Evolutionary conservation across 2,329 filamentous ascomycete genomes (phyloP), one percentile per base, ranked within the genome.

Genomic region (Lachnellula willkommii): DNA sequence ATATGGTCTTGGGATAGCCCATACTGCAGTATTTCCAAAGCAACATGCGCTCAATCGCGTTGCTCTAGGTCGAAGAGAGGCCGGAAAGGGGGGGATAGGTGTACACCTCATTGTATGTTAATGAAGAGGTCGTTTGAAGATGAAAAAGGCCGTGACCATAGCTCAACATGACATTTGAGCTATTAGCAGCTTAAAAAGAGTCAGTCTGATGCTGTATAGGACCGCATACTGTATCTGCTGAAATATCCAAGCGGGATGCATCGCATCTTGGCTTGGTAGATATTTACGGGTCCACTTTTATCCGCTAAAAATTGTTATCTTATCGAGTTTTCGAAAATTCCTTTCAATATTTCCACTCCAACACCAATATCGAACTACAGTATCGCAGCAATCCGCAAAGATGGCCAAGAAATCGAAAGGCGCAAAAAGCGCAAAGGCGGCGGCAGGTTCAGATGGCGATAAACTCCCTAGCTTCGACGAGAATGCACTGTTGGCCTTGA

Each of bases 401-500:
- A 47, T 47, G 45, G 45, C 20, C 45, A 47, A 47, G n/a, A 47
- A 26, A 17, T 47, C 45, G 24, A 65, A 61, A 22, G 39, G 55
- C 7, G 53, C 58, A 14, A 56, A 57, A 24, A 58, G 47, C 12
- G 46, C 52, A 20, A 55, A 71, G 69, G 17, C 37, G 15, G 24
- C 48, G 11, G 47, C 58, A 3, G 58, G 55, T 11, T 35, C 47
- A n/a, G 52, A 59, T 35, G 51, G 55, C 9, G 54, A 53, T n/a
- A 54, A 42, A 35, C 66, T 74, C 60, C 70, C 72, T 28, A 63
- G 65, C 32, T 79, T 85, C 57, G 75, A 82, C 60, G 75, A 79
- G 57, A 71, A 73, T 39, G 73, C 79, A 5, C 69, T 85, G 55
- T 74, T 74, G 7, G 73, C 78, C 57, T 68, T 85, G 64, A 84